phyloP scores from a whole-genome alignment of 257 asterid species.

The Solanum pimpinellifolium region DNA sequence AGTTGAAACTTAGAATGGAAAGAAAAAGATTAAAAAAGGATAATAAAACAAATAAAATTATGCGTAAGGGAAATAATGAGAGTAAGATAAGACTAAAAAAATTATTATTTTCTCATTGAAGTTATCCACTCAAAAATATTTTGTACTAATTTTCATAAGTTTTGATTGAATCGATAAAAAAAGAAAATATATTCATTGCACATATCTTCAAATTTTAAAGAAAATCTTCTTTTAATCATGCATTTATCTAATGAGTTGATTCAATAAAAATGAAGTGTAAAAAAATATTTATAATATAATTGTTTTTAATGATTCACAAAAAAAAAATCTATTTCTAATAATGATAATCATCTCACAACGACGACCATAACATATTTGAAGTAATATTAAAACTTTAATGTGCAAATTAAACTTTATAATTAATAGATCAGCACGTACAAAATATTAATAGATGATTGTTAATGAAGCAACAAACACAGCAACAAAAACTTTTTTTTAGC shows the following conservation, averaged over 20 bases:
- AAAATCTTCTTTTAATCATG: fast-evolving
- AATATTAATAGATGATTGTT: not conserved
- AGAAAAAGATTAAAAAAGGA: not conserved
- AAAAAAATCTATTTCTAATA: too few species aligned
- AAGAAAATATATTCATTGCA: too few species aligned
- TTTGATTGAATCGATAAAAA: too few species aligned
- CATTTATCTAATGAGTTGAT: too few species aligned
- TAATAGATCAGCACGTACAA: not conserved
- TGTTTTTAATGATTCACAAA: too few species aligned
- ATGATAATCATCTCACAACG: not conserved
- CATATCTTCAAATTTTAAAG: too few species aligned
- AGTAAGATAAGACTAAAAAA: not conserved
- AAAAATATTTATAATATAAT: too few species aligned
- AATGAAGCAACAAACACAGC: not conserved
- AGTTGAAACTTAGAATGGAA: not conserved
- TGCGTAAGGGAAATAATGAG: not conserved
- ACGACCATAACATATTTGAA: not conserved
- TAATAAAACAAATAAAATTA: not conserved
- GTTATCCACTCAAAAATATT: too few species aligned
- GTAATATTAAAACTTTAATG: not conserved
- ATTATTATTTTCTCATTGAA: too few species aligned
- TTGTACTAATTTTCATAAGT: too few species aligned
- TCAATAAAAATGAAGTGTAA: too few species aligned
- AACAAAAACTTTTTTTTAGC: too few species aligned
- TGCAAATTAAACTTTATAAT: not conserved